These are phyloP conservation scores for Hypoxylon sp. DNA, from an alignment of 2,329 filamentous ascomycete species.

Conservation along the genomic window DNA sequence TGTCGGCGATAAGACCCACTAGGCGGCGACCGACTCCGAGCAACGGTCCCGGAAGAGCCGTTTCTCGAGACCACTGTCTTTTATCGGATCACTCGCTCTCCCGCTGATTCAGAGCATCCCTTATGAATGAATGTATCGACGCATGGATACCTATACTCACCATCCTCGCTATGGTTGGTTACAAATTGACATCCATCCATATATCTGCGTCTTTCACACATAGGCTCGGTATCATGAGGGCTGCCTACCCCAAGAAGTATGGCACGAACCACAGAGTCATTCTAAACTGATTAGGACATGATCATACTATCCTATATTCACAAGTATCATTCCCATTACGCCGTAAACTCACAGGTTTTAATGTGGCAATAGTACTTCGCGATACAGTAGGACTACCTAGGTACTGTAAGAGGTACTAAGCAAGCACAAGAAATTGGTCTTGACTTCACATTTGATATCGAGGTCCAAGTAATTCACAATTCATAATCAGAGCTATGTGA, in stretches of 20 bases:
- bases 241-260: no score
- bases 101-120: background rate
- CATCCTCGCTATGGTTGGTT: background rate
- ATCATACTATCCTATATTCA: background rate
- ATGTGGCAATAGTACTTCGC: background rate
- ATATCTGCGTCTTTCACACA: background rate
- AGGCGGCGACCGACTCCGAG: conserved; percentile 27
- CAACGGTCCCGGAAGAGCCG: conserved; percentile 10
- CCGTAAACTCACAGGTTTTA: background rate
- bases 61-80: background rate
- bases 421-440: background rate
- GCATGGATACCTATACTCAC: background rate
- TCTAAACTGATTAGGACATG: background rate
- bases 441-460: background rate
- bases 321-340: background rate
- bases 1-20: conserved; percentile 29
- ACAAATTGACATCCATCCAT: background rate
- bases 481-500: background rate
- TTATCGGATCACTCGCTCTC: background rate
- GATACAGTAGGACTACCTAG: background rate
- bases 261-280: background rate
- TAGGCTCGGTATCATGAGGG: background rate
- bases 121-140: background rate
- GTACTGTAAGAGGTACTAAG: background rate
- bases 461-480: background rate